phyloP scores from a whole-genome alignment of 2,329 filamentous ascomycete species.

The Beauveria pseudobassiana region DNA sequence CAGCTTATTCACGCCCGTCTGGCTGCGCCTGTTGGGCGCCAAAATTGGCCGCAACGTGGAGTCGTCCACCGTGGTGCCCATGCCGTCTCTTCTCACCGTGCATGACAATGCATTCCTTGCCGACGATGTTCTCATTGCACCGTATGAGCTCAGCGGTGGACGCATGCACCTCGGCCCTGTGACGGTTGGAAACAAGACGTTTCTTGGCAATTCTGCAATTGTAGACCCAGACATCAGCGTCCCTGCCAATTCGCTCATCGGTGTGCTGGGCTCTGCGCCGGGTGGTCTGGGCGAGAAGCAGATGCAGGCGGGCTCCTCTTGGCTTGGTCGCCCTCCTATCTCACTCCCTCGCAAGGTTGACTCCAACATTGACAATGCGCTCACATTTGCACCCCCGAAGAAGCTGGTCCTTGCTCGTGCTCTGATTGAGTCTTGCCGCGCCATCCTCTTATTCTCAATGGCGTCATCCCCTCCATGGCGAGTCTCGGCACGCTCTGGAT shows the following conservation, averaged over 20 bases:
- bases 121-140: constrained; percentile 16
- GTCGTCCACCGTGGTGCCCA: constrained; percentile 15
- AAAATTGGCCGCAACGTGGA: constrained; percentile 16
- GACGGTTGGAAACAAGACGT: constrained; percentile 13
- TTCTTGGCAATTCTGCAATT: constrained; percentile 18
- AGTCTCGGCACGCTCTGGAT: constrained; percentile 10
- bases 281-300: constrained; percentile 5
- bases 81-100: constrained; percentile 16
- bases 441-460: constrained; percentile 13
- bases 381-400: constrained; percentile 15
- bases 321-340: constrained; percentile 18
- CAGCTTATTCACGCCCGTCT: constrained; percentile 16
- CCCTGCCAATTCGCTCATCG: constrained; percentile 14
- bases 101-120: constrained; percentile 17
- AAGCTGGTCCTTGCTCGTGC: constrained; percentile 12
- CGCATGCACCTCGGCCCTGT: constrained; percentile 12
- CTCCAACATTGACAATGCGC: constrained; percentile 12
- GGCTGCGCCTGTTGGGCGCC: constrained; percentile 15
- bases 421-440: constrained; percentile 15
- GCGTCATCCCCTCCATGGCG: background rate
- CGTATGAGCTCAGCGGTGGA: constrained; percentile 14
- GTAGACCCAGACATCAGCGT: constrained; percentile 13
- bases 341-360: constrained; percentile 14
- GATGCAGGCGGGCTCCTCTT: constrained; percentile 16
- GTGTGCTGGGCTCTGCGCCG: constrained; percentile 15